Base-by-base conservation (phyloP, 2,329 filamentous ascomycete genomes). In the Aureobasidium sp. region DNA sequence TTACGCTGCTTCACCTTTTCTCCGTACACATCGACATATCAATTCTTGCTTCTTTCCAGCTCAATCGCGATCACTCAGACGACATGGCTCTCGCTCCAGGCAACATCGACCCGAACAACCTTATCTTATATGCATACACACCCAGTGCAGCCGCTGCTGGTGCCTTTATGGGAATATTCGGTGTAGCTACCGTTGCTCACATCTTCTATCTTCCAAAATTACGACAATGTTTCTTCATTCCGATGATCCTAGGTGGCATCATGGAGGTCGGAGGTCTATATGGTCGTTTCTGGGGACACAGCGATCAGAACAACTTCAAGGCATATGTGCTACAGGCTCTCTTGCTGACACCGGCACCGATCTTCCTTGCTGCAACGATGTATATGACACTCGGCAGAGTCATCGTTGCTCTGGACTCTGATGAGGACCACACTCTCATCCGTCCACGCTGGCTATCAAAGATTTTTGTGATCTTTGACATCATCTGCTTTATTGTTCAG, bases 391-490 rank as follows among this genome's bases (percentile, higher is more conserved):
- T 78, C 3, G 72, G 75, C 2, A 72, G 75, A 29, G 70, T 77
- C 3, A 73, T 79, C 21, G 39, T 48, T 21, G 62, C 64, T 8
- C 61, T 58, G 47, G 64, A 65, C 16, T 64, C 66, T 1, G 59
- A 59, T 5, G 10, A 29, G n/a, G 62, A 66, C 29, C 64, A 76
- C 65, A 77, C 79, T 0, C 63, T 80, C n/a, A 73, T 83, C 42
- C 67, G 72, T 1, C 70, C 73, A 0, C 72, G 63, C 8, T 79
- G 78, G 75, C 69, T 84, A 5, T 84, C 82, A 3, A 80, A 77
- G 58, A 72, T 80, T 44, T 86, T 86, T 62, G 81, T 86, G 5
- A 54, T 69, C 4, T 80, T 81, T 41, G 83, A 86, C 64, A 67
- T 84, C 5, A 52, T 83, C 9, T 80, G 78, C 3, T 81, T 86